Evolutionary conservation across 495 filamentous ascomycete genomes (phyloP), one percentile per base, ranked within the genome.

Genomic region (Hypoxylon fuscum): DNA sequence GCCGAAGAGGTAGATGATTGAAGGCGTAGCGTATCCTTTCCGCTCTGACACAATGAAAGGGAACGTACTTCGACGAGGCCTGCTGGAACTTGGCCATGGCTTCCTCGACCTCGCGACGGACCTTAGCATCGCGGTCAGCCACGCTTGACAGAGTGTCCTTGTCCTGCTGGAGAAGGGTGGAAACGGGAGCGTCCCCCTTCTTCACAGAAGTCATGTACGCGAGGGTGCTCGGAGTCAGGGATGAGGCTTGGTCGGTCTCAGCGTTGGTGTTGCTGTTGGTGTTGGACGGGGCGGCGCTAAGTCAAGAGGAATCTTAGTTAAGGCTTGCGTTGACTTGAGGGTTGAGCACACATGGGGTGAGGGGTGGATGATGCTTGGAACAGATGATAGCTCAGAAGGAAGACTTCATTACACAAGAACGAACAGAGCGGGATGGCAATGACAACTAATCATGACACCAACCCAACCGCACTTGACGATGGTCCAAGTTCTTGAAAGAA

Each of bases 51-150:
- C 15, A 1, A 22, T 1, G 23, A 52, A 53, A 48, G 0, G 5
- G 29, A 10, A 58, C 60, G n/a, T 53, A 57, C 53, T 64, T 18
- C 0, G 18, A 38, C 12, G 44, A 27, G 5, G 6, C 11, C 35
- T 43, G 40, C 10, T 9, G 2, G 11, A 20, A n/a, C 9, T 43
- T 43, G 4, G 21, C 8, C 17, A 22, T 11, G 18, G 18, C 40
- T 11, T 21, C 40, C 2, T 43, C 17, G 11, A 43, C 9, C 40
- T 21, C 40, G 17, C 18, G 17, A 3, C 15, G 40, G 7, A 43
- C 40, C 8, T 25, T 43, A 18, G 7, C 40, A 1, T n/a, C 8
- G 9, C 40, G 40, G 17, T 10, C 18, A 22, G 40, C 17, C 3
- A 22, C 10, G 7, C 40, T 22, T 10, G 40, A 21, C 1, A 7